Percentiles rank a stretch among this genome's conserved stretches.
Conservation (phyloP, 1,284 basidiomycete genomes). For the Earliella scabrosa region DNA sequence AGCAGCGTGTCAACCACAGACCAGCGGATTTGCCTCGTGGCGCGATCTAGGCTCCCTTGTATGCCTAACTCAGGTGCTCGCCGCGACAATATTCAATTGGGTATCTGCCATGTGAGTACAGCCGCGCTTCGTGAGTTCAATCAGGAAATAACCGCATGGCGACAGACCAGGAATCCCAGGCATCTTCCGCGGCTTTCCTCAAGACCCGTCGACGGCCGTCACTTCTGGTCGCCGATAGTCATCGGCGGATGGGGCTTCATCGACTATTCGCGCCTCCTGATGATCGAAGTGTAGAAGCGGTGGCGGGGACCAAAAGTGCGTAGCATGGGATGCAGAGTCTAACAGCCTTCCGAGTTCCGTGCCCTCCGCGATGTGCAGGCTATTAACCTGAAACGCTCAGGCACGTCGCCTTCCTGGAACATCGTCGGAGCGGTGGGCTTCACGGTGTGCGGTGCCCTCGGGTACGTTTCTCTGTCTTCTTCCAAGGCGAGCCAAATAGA, state of each 20-base stretch:
- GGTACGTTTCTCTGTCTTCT: slow-evolving; percentile 41
- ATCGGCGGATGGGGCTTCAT: slow-evolving; percentile 62
- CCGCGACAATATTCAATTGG: slow-evolving; percentile 64
- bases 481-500: slow-evolving; percentile 18
- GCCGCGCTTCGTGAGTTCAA: not conserved
- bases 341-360: not conserved
- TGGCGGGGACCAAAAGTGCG: slow-evolving; percentile 50
- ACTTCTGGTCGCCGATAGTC: slow-evolving; percentile 60
- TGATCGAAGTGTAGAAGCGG: slow-evolving; percentile 57
- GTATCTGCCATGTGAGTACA: slow-evolving; percentile 54
- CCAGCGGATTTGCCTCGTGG: slow-evolving; percentile 41
- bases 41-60: slow-evolving; percentile 60
- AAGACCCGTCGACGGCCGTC: slow-evolving; percentile 30
- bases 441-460: slow-evolving; percentile 56
- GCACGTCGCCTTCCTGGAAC: slow-evolving; percentile 55
- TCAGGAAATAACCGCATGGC: not conserved
- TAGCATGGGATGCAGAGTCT: slow-evolving; percentile 54
- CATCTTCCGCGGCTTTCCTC: slow-evolving; percentile 42
- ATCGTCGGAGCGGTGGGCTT: slow-evolving; percentile 60
- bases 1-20: too few species aligned
- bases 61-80: slow-evolving; percentile 52
- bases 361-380: too few species aligned
- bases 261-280: slow-evolving; percentile 51
- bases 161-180: slow-evolving; percentile 51
- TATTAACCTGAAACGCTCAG: too few species aligned